phyloP scores from a whole-genome alignment of 2,329 filamentous ascomycete species.

The Penicillium sp. region DNA sequence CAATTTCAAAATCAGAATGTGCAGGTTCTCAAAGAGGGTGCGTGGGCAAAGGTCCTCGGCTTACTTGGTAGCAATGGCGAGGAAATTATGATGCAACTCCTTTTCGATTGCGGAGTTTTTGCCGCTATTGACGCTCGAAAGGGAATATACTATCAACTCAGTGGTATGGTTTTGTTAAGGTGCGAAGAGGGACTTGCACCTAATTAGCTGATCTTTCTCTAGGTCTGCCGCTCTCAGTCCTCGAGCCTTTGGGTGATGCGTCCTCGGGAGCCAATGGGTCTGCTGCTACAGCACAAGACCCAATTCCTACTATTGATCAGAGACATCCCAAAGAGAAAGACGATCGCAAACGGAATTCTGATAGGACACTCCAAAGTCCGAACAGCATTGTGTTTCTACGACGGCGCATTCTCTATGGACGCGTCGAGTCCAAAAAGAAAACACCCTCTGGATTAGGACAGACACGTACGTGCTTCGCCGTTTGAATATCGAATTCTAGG shows the following conservation, averaged over 20 bases:
- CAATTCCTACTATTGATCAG: background rate
- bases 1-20: slow-evolving; percentile 68
- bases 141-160: slow-evolving; percentile 74
- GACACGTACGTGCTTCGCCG: slow-evolving; percentile 61
- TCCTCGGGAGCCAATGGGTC: background rate
- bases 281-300: background rate
- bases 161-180: slow-evolving; percentile 54
- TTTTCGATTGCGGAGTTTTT: slow-evolving; percentile 78
- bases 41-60: slow-evolving; percentile 73
- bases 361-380: slow-evolving; percentile 22
- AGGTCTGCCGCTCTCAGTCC: slow-evolving; percentile 34
- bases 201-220: background rate
- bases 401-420: slow-evolving; percentile 82
- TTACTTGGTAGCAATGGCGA: slow-evolving; percentile 75
- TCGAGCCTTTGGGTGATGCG: slow-evolving; percentile 26
- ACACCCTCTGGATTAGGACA: slow-evolving; percentile 74
- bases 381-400: slow-evolving; percentile 72
- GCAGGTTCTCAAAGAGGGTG: slow-evolving; percentile 61
- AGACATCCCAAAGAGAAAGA: background rate
- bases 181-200: background rate
- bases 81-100: slow-evolving; percentile 70
- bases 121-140: slow-evolving; percentile 56
- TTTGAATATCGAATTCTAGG: background rate
- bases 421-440: slow-evolving; percentile 64
- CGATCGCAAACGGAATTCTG: background rate